phyloP scores from a whole-genome alignment of 768 basidiomycete genomes.

The Pisolithus microcarpus region DNA sequence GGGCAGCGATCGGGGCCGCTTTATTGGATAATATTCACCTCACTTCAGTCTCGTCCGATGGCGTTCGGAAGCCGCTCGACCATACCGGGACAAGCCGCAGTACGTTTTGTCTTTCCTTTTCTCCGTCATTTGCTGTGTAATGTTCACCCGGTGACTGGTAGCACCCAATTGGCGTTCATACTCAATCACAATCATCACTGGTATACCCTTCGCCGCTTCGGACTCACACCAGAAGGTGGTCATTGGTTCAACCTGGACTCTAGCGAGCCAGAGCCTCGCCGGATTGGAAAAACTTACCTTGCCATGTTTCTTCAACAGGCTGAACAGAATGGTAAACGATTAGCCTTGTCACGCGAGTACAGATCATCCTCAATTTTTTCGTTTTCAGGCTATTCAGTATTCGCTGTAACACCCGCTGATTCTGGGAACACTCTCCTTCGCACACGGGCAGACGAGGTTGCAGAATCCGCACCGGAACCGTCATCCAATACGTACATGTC shows the following conservation, averaged over 20 bases:
- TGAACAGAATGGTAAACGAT: conserved; percentile 66
- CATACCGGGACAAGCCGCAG: conserved; percentile 74
- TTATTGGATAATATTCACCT: conserved; percentile 1
- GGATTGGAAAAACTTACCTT: conserved; percentile 78
- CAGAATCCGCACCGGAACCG: conserved; percentile 54
- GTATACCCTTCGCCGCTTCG: conserved; percentile 83
- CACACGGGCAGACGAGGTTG: conserved; percentile 65
- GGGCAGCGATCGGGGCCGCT: neutral
- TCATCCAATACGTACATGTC: conserved; percentile 25
- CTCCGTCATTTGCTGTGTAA: conserved; percentile 1
- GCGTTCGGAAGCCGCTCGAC: conserved; percentile 76
- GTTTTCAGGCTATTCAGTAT: conserved; percentile 69
- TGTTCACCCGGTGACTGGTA: conserved; percentile 20
- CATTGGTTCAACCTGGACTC: conserved; percentile 93
- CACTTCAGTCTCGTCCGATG: conserved; percentile 65
- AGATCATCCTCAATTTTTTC: conserved; percentile 1
- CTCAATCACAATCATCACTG: conserved; percentile 84
- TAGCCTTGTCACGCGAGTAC: neutral
- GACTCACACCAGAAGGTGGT: conserved; percentile 41
- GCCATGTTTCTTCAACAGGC: conserved; percentile 84
- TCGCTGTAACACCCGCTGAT: conserved; percentile 65
- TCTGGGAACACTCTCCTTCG: conserved; percentile 47
- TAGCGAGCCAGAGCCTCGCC: conserved; percentile 60
- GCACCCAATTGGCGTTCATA: conserved; percentile 80
- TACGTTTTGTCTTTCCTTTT: conserved; percentile 28